These are phyloP conservation scores for Austroboletus eburneus DNA, from an alignment of 768 basidiomycete species.

Conservation along the genomic window DNA sequence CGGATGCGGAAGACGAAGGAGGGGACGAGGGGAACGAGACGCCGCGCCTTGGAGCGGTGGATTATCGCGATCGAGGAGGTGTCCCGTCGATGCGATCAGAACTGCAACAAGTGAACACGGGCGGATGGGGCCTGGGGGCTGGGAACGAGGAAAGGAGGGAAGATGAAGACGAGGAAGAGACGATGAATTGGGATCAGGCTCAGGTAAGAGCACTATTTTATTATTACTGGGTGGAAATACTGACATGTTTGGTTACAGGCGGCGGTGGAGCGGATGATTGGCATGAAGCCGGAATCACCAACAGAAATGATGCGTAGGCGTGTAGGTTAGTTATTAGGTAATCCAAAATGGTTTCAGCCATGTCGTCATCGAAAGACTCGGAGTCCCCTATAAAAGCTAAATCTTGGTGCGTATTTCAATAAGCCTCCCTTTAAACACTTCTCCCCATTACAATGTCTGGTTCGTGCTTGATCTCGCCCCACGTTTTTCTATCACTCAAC, in stretches of 20 bases:
- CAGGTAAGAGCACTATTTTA: conserved; percentile 39
- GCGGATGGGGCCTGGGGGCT: conserved; percentile 72
- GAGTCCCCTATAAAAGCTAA: no score
- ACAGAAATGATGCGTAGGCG: conserved; percentile 27
- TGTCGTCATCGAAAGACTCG: conserved; percentile 13
- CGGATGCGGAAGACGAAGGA: conserved; percentile 29
- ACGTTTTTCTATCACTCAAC: not conserved
- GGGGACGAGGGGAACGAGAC: conserved; percentile 56
- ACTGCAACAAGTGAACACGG: conserved; percentile 43
- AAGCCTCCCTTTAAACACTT: no score
- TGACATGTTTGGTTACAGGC: conserved; percentile 33
- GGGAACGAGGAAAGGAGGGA: conserved; percentile 56
- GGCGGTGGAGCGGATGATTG: conserved; percentile 56
- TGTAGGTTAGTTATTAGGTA: conserved; percentile 14
- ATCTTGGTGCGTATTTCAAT: no score
- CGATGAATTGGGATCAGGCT: conserved; percentile 65
- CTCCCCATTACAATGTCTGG: conserved; percentile 4
- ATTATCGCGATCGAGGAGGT: conserved; percentile 11
- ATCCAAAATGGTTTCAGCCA: not conserved
- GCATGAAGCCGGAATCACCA: conserved; percentile 37
- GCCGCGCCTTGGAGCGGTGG: conserved; percentile 48
- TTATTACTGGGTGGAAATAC: not conserved
- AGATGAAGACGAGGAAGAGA: conserved; percentile 64
- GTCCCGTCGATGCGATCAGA: conserved; percentile 34
- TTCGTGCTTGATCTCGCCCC: not conserved